These are phyloP conservation scores for Scheffersomyces parashehatae DNA, from an alignment of 1,139 yeast species.

Conservation along the genomic window DNA sequence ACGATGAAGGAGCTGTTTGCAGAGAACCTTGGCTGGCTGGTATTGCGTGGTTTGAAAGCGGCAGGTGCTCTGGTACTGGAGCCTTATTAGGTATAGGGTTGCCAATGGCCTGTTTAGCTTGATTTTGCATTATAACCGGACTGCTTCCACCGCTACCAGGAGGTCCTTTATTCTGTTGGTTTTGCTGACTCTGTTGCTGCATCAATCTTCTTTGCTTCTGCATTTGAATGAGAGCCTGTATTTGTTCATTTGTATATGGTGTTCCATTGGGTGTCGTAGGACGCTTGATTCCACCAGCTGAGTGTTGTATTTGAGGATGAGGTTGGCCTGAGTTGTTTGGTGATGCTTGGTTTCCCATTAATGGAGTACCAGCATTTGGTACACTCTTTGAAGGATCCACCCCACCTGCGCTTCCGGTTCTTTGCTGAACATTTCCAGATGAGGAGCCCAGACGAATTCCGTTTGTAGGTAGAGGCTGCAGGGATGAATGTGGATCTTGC, in stretches of 20 bases:
- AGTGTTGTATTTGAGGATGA: conserved; percentile 2
- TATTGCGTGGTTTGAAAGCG: too few species aligned
- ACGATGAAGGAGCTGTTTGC: conserved; percentile 3
- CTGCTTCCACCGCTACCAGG: conserved; percentile 3
- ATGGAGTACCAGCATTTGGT: background rate
- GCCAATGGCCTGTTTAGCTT: background rate
- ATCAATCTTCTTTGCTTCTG: conserved; percentile 53
- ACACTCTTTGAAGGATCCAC: background rate
- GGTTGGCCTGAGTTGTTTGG: conserved; percentile 1
- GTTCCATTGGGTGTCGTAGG: conserved; percentile 55
- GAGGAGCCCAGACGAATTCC: background rate
- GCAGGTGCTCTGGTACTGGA: background rate
- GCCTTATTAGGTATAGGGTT: background rate
- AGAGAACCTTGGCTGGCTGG: background rate
- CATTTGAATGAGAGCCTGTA: conserved; percentile 52
- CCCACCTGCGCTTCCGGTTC: background rate
- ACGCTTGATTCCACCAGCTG: conserved; percentile 15
- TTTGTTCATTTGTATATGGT: conserved; percentile 55
- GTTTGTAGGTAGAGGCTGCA: background rate
- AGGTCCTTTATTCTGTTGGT: conserved; percentile 3
- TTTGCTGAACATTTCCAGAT: background rate
- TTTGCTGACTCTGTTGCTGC: conserved; percentile 40
- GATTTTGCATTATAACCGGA: conserved; percentile 5
- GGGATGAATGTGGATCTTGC: conserved; percentile 1
- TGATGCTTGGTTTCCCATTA: conserved; percentile 2